Percentiles rank a stretch among this genome's conserved stretches.
Conservation (phyloP, 371 early-diverging fungal species). For the Mucor irregularis region DNA sequence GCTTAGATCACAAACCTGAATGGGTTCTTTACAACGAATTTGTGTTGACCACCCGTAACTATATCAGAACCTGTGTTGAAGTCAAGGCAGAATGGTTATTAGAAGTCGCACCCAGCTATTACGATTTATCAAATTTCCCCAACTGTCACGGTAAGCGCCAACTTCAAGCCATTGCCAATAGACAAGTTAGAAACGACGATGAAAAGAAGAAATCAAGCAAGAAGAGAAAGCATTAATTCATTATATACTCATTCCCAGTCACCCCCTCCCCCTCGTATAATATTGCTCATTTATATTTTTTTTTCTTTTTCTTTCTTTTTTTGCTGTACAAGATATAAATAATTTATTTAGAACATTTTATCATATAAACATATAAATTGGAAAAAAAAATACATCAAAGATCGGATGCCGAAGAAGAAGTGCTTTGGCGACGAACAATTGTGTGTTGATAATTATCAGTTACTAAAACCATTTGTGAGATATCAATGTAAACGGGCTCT, state of each 20-base stretch:
- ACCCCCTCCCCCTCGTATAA: too few species aligned
- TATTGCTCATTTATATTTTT: neutral
- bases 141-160: conserved; percentile 88
- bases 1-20: conserved; percentile 87
- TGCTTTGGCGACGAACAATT: too few species aligned
- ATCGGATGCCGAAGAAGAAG: too few species aligned
- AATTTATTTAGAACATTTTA: too few species aligned
- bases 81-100: conserved; percentile 92
- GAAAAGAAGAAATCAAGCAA: conserved; percentile 34
- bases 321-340: neutral
- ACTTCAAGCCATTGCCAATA: conserved; percentile 57
- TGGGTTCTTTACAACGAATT: conserved; percentile 98
- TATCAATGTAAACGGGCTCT: too few species aligned
- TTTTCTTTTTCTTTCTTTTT: neutral
- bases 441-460: too few species aligned
- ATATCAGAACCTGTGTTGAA: conserved; percentile 92
- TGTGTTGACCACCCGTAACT: conserved; percentile 94
- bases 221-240: conserved; percentile 28
- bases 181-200: conserved; percentile 41
- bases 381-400: too few species aligned
- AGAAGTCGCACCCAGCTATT: conserved; percentile 85
- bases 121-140: conserved; percentile 80
- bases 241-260: neutral
- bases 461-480: too few species aligned
- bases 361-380: too few species aligned